phyloP scores from a whole-genome alignment of 257 asterid genomes.

The Nicotiana tomentosiformis region DNA sequence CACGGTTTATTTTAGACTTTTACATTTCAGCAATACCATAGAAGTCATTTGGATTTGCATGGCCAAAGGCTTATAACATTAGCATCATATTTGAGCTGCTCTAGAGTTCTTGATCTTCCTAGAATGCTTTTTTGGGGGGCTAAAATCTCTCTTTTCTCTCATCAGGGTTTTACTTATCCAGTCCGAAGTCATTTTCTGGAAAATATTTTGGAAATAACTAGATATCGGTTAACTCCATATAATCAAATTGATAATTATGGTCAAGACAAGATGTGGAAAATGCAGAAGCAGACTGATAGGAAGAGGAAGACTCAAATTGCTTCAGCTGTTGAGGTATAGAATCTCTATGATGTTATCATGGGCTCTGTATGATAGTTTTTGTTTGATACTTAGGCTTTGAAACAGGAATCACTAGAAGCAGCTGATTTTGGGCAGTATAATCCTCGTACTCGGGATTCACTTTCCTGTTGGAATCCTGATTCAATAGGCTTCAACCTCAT shows the following conservation, averaged over 20 bases:
- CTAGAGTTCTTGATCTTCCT: neutral
- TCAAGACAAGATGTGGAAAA: constrained; percentile 91
- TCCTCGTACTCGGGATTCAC: constrained; percentile 53
- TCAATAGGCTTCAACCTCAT: constrained; percentile 95
- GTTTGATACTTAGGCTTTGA: constrained; percentile 15
- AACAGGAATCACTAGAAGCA: constrained; percentile 71
- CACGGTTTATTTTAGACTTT: neutral
- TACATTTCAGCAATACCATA: neutral
- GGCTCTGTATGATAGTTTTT: neutral
- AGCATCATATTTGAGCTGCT: neutral
- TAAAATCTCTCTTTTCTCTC: constrained; percentile 8
- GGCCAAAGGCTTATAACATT: neutral
- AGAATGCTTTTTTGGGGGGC: neutral
- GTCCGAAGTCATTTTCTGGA: constrained; percentile 76
- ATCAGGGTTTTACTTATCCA: constrained; percentile 88
- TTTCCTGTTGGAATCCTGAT: constrained; percentile 95
- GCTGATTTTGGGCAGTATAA: constrained; percentile 60
- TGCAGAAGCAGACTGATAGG: constrained; percentile 73
- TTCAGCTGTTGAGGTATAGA: constrained; percentile 79
- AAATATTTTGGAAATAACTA: constrained; percentile 69
- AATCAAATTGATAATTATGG: constrained; percentile 96
- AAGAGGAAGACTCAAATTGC: constrained; percentile 90
- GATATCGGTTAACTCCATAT: constrained; percentile 62
- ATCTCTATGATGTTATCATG: neutral
- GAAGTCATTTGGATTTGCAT: neutral